A percentile compares a stretch with the other conserved stretches of the same genome.
These are phyloP conservation scores for Exophiala phaeomuriformis DNA, from an alignment of 2,329 filamentous ascomycete genomes.

Conservation along the genomic window DNA sequence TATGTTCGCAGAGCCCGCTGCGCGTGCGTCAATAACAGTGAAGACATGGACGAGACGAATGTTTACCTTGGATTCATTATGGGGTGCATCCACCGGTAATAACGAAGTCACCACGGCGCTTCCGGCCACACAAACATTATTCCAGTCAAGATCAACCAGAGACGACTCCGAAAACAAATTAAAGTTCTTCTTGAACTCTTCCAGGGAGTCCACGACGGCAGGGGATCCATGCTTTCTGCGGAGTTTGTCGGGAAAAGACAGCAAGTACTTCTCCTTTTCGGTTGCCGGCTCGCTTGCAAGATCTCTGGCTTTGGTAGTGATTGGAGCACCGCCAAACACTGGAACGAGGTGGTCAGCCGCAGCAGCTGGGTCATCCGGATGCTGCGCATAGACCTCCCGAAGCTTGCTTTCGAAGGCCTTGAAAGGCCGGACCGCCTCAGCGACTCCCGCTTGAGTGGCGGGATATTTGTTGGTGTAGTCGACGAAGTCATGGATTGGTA, in stretches of 20 bases:
- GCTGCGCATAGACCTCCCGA: constrained; percentile 36
- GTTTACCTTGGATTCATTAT: constrained; percentile 51
- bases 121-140: constrained; percentile 72
- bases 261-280: constrained; percentile 32
- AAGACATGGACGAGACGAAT: not conserved
- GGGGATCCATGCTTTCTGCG: constrained; percentile 57
- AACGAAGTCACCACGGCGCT: constrained; percentile 74
- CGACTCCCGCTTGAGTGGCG: constrained; percentile 27
- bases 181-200: constrained; percentile 72
- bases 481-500: constrained; percentile 16
- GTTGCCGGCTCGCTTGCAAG: constrained; percentile 29
- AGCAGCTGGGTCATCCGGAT: constrained; percentile 31
- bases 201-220: constrained; percentile 59
- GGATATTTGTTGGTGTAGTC: constrained; percentile 24
- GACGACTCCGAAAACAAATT: constrained; percentile 73
- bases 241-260: constrained; percentile 40
- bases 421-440: constrained; percentile 32
- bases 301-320: constrained; percentile 32
- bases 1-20: constrained; percentile 50
- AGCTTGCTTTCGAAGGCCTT: constrained; percentile 33
- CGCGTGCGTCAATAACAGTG: not conserved
- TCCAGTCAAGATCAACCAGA: constrained; percentile 69
- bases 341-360: constrained; percentile 32
- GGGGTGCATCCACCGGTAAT: constrained; percentile 59
- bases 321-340: constrained; percentile 30